These are phyloP conservation scores for Scolecobasidium constrictum DNA, from an alignment of 2,329 filamentous ascomycete genomes.

Conservation along the genomic window DNA sequence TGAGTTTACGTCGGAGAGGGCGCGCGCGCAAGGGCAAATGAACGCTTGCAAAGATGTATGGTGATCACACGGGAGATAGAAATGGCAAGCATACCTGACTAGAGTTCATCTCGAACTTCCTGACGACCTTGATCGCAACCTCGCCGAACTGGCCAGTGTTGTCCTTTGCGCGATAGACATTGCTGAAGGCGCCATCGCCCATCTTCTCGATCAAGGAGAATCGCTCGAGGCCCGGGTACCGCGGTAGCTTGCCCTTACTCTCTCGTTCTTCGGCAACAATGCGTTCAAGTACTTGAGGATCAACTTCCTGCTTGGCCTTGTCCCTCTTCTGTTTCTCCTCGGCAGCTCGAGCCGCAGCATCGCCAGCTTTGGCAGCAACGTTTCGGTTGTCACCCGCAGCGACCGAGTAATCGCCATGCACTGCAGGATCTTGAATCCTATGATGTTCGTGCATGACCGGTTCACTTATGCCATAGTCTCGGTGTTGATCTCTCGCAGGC, in stretches of 20 bases:
- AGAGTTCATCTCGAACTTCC: conserved; percentile 98
- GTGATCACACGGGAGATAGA: conserved; percentile 11
- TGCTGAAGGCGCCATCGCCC: conserved; percentile 98
- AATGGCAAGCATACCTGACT: conserved; percentile 68
- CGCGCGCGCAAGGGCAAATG: conserved; percentile 18
- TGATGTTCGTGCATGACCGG: conserved; percentile 51
- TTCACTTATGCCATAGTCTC: conserved; percentile 42
- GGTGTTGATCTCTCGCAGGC: conserved; percentile 42
- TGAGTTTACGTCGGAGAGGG: conserved; percentile 18
- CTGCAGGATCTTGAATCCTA: conserved; percentile 38
- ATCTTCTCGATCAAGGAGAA: conserved; percentile 92
- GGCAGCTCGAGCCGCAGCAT: conserved; percentile 51
- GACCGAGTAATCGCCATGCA: conserved; percentile 46
- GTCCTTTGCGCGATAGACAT: conserved; percentile 87
- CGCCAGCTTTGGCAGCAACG: conserved; percentile 56
- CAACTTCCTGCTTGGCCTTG: conserved; percentile 36
- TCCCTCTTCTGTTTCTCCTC: conserved; percentile 50
- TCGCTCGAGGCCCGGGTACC: conserved; percentile 72
- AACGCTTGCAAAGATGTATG: conserved; percentile 18
- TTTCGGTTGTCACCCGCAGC: conserved; percentile 52
- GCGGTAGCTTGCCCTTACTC: conserved; percentile 73
- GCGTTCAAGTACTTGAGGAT: conserved; percentile 62
- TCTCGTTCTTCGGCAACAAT: conserved; percentile 88
- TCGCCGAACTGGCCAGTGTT: conserved; percentile 59
- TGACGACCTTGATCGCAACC: conserved; percentile 95